phyloP scores from a whole-genome alignment of 1,139 yeast genomes.

The Yamadazyma buinensis region DNA sequence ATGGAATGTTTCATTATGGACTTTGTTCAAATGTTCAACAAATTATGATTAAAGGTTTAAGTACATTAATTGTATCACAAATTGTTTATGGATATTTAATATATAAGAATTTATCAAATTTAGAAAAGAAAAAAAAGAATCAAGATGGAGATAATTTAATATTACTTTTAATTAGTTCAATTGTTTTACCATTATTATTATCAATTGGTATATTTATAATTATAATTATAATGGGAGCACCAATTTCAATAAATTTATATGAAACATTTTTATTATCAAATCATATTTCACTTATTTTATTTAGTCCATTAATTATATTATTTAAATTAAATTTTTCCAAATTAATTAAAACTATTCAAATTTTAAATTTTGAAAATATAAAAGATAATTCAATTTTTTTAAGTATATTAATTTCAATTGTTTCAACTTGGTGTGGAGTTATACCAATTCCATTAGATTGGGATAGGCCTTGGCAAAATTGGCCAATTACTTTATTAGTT shows the following conservation, averaged over 20 bases:
- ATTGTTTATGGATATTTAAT: conserved; percentile 25
- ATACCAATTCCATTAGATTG: conserved; percentile 93
- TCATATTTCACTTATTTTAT: conserved; percentile 60
- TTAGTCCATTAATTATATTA: conserved; percentile 61
- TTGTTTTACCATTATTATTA: conserved; percentile 40
- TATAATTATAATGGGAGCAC: conserved; percentile 82
- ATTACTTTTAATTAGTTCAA: conserved; percentile 31
- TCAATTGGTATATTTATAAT: conserved; percentile 51
- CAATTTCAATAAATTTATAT: conserved; percentile 51
- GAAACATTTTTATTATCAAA: conserved; percentile 64
- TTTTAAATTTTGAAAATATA: conserved; percentile 22
- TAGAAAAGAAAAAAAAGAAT: conserved; percentile 12
- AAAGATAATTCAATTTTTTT: conserved; percentile 36
- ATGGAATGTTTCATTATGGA: conserved; percentile 36
- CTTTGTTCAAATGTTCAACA: conserved; percentile 26
- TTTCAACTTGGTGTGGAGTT: conserved; percentile 93
- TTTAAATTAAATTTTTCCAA: conserved; percentile 51
- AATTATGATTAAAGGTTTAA: conserved; percentile 26
- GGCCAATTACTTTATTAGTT: conserved; percentile 90
- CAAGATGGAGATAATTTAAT: conserved; percentile 26
- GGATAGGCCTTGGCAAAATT: conserved; percentile 96
- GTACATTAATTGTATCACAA: conserved; percentile 24
- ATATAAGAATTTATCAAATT: conserved; percentile 1
- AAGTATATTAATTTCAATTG: conserved; percentile 46
- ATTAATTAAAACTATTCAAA: conserved; percentile 21